phyloP scores from a whole-genome alignment of 306 rosid species.

The Sechiopsis laciniata region DNA sequence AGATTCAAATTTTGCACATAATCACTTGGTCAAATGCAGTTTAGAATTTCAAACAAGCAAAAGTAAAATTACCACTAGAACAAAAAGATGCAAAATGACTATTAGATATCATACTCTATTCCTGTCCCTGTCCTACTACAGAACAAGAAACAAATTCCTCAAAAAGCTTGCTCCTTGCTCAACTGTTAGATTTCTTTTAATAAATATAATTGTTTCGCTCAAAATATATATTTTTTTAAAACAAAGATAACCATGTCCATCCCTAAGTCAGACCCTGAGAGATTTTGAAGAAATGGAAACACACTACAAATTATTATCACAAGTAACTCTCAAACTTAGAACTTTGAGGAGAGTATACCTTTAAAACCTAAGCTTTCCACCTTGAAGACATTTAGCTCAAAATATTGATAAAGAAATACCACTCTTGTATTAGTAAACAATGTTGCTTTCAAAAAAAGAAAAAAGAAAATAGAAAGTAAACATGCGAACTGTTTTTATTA shows the following conservation, averaged over 20 bases:
- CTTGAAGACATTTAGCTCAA: too few species aligned
- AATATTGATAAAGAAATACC: constrained; percentile 1
- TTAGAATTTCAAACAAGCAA: neutral
- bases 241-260: too few species aligned
- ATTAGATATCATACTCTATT: neutral
- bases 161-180: neutral
- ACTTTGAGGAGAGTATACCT: too few species aligned
- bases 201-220: neutral
- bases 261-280: too few species aligned
- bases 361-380: too few species aligned
- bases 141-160: constrained; percentile 6
- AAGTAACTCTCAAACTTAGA: too few species aligned
- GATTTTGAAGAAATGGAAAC: too few species aligned
- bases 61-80: neutral
- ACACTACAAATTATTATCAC: too few species aligned
- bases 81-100: neutral
- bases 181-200: neutral
- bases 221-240: too few species aligned
- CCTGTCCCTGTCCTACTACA: neutral
- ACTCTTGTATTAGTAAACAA: neutral
- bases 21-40: neutral
- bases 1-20: neutral
- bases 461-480: too few species aligned
- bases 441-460: too few species aligned
- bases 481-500: neutral